These are phyloP conservation scores for Aspergillus incahuasiensis DNA, from an alignment of 495 filamentous ascomycete genomes.

Conservation along the genomic window DNA sequence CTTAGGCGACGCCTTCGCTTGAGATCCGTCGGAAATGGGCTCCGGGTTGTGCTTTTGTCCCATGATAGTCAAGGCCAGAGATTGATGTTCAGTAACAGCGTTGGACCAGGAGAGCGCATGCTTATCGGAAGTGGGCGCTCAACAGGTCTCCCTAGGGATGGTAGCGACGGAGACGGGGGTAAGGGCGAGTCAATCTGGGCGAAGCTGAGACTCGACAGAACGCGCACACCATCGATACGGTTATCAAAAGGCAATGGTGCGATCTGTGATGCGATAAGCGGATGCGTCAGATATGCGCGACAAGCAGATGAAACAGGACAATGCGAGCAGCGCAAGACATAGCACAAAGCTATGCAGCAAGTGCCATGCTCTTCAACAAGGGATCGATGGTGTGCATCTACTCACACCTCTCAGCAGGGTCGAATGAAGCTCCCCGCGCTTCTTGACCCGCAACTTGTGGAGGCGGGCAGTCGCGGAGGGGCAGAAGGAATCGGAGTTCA, in stretches of 20 bases:
- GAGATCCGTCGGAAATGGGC: constrained; percentile 11
- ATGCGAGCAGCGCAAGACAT: background rate
- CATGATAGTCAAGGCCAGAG: constrained; percentile 28
- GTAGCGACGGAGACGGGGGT: constrained; percentile 1
- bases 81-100: constrained; percentile 24
- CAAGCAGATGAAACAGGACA: background rate
- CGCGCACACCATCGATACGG: constrained; percentile 8
- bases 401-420: constrained; percentile 8
- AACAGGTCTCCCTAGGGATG: constrained; percentile 3
- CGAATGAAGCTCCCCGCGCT: constrained; percentile 13
- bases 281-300: constrained; percentile 11
- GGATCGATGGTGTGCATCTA: background rate
- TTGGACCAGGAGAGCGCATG: constrained; percentile 16
- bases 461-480: constrained; percentile 14
- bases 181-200: background rate
- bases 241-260: background rate
- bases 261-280: constrained; percentile 7
- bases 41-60: constrained; percentile 16
- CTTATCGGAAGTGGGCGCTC: constrained; percentile 16
- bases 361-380: background rate
- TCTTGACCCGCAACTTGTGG: constrained; percentile 18
- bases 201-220: background rate
- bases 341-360: background rate
- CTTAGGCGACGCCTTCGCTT: constrained; percentile 15
- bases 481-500: background rate